These are phyloP conservation scores for Sphaerostilbella broomeana DNA, from an alignment of 2,329 filamentous ascomycete genomes.

Conservation along the genomic window DNA sequence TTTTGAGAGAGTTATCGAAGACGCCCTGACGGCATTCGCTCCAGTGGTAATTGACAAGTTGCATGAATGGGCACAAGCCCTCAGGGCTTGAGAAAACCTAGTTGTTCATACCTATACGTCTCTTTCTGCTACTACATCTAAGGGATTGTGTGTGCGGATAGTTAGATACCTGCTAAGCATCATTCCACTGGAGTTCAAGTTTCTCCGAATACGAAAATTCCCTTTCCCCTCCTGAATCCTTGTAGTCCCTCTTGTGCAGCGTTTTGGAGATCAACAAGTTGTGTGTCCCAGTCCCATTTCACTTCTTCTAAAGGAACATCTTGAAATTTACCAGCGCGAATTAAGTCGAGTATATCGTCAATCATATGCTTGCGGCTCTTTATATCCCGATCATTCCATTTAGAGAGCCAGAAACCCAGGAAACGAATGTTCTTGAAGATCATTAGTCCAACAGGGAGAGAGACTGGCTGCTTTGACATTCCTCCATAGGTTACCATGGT, in stretches of 20 bases:
- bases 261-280: slow-evolving; percentile 58
- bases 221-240: slow-evolving; percentile 82
- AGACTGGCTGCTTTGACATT: slow-evolving; percentile 84
- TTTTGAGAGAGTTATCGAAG: slow-evolving; percentile 84
- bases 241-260: slow-evolving; percentile 78
- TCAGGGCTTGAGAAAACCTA: too few species aligned
- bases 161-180: neutral
- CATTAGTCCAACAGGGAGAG: slow-evolving; percentile 72
- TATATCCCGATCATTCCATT: slow-evolving; percentile 73
- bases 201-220: slow-evolving; percentile 73
- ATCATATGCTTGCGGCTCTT: slow-evolving; percentile 72
- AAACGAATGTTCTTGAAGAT: slow-evolving; percentile 93
- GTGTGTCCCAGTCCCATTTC: slow-evolving; percentile 76
- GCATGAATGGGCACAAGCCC: slow-evolving; percentile 89
- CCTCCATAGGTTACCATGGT: slow-evolving; percentile 91
- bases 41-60: slow-evolving; percentile 92
- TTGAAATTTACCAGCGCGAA: slow-evolving; percentile 67
- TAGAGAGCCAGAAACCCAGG: slow-evolving; percentile 90
- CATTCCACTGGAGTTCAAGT: slow-evolving; percentile 32
- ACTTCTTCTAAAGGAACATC: slow-evolving; percentile 80
- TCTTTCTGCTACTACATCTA: neutral
- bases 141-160: neutral
- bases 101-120: too few species aligned
- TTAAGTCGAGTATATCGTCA: slow-evolving; percentile 74
- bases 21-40: slow-evolving; percentile 82